phyloP scores from a whole-genome alignment of 345 rosid genomes.

The Durio zibethinus region DNA sequence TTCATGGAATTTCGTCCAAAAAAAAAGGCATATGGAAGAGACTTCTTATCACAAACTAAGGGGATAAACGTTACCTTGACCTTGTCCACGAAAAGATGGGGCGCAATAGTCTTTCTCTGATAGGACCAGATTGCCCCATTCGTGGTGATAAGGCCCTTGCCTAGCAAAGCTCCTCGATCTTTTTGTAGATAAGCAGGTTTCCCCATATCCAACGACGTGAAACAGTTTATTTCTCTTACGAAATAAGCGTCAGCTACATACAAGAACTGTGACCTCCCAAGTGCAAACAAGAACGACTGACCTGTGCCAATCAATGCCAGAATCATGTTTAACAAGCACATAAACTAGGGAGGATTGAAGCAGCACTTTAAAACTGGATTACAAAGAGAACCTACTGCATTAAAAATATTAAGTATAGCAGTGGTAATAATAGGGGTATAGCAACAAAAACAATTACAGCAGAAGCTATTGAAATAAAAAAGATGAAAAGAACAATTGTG shows the following conservation, averaged over 20 bases:
- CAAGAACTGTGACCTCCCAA: not conserved
- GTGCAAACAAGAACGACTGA: not conserved
- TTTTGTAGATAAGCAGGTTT: constrained; percentile 9
- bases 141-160: not conserved
- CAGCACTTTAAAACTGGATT: not conserved
- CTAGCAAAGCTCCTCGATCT: constrained; percentile 11
- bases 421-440: too few relatives aligned
- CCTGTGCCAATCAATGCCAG: not conserved
- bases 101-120: constrained; percentile 10
- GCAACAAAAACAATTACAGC: not conserved
- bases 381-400: too few relatives aligned
- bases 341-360: not conserved
- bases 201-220: constrained; percentile 1
- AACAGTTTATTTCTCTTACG: not conserved
- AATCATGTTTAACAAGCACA: not conserved
- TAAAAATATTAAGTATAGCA: too few relatives aligned
- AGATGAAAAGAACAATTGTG: not conserved
- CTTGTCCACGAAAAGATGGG: constrained; percentile 5
- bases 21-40: not conserved
- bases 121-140: not conserved
- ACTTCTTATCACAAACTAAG: too few relatives aligned
- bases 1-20: not conserved
- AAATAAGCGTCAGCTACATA: not conserved
- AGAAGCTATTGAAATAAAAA: not conserved
- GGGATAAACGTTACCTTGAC: too few relatives aligned